A percentile compares a stretch with the other conserved stretches of the same genome.
Conservation (phyloP, 2,329 filamentous ascomycete species). For the Neoscytalidium dimidiatum region DNA sequence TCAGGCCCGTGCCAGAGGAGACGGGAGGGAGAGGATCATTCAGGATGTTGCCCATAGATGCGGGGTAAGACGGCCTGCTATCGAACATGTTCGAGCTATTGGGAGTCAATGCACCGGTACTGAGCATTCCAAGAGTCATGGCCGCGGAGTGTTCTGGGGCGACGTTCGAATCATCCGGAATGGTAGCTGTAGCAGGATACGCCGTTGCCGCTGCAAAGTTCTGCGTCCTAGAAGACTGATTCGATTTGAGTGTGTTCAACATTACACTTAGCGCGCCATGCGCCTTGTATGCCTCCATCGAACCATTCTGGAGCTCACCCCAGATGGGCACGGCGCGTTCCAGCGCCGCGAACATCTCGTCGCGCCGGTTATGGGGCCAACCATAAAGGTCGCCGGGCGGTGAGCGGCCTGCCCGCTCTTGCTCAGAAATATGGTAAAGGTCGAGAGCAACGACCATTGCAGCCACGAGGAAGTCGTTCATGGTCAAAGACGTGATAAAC, state of each 20-base stretch:
- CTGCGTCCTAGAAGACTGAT: constrained; percentile 34
- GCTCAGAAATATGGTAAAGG: constrained; percentile 67
- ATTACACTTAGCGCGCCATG: constrained; percentile 79
- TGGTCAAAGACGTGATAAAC: constrained; percentile 77
- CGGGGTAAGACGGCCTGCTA: constrained; percentile 34
- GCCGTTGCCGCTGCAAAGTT: constrained; percentile 33
- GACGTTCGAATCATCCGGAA: constrained; percentile 56
- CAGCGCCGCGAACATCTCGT: constrained; percentile 75
- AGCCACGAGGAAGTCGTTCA: constrained; percentile 82
- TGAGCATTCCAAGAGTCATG: constrained; percentile 71
- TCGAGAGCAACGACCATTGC: constrained; percentile 84
- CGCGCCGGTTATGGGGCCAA: constrained; percentile 53
- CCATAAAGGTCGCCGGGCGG: constrained; percentile 42
- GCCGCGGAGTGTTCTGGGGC: constrained; percentile 65
- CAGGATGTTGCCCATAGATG: constrained; percentile 39
- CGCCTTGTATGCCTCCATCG: constrained; percentile 89
- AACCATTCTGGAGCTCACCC: constrained; percentile 73
- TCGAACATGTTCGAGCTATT: constrained; percentile 46
- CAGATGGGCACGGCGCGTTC: constrained; percentile 77
- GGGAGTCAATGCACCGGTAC: constrained; percentile 61
- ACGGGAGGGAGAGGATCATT: constrained; percentile 33
- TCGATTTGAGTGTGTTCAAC: constrained; percentile 71
- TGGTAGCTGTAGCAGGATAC: constrained; percentile 27
- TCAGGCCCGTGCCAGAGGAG: constrained; percentile 33
- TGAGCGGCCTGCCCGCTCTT: constrained; percentile 41